Evolutionary conservation across 495 filamentous ascomycete genomes (phyloP).

Genomic region (Penicillium pulvis): DNA sequence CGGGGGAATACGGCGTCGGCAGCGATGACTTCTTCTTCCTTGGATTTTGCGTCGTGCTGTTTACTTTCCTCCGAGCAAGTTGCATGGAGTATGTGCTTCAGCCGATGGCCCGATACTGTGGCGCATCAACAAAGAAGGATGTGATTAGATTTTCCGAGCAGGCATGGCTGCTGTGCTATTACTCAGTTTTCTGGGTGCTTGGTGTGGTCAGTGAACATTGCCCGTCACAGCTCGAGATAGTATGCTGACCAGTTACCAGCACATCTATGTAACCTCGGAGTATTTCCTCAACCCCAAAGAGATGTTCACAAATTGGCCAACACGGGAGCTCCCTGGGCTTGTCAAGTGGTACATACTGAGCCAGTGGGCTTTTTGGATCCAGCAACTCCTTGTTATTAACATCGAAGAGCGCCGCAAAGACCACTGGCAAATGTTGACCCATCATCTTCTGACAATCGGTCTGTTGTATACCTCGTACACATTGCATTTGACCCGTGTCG

Average conservation of each 20-base stretch:
- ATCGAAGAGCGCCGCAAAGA: neutral
- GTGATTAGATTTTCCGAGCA: neutral
- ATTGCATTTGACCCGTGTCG: neutral
- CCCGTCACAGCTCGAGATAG: neutral
- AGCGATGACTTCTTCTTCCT: neutral
- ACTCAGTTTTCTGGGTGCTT: neutral
- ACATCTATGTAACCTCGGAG: neutral
- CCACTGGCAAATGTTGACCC: constrained; percentile 1
- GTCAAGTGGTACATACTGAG: neutral
- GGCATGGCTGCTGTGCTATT: neutral
- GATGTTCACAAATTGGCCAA: neutral
- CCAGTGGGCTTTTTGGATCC: neutral
- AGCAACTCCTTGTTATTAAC: neutral
- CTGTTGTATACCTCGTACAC: neutral
- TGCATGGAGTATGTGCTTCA: constrained; percentile 1
- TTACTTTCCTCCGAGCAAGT: neutral
- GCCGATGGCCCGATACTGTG: neutral
- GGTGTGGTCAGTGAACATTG: neutral
- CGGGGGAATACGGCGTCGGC: neutral
- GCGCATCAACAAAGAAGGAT: neutral
- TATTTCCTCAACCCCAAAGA: neutral
- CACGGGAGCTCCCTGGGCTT: neutral
- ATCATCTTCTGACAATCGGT: neutral
- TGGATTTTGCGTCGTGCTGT: neutral
- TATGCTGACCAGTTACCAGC: neutral